phyloP scores from a whole-genome alignment of 2,329 filamentous ascomycete species.

The Sporothrix dimorphospora region DNA sequence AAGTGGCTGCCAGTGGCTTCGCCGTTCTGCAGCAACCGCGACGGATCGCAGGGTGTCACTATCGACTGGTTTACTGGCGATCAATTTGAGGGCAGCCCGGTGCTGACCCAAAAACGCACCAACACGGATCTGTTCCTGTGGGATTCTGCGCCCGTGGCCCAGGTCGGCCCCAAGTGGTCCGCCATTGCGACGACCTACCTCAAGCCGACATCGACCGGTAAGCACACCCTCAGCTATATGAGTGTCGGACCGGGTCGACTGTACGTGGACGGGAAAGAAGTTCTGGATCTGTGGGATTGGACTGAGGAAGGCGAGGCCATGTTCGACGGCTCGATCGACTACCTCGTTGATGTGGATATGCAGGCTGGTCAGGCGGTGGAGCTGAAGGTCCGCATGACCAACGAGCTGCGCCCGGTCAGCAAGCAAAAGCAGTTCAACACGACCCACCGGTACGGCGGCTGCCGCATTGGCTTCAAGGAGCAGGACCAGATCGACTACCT shows the following conservation, averaged over 20 bases:
- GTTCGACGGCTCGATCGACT: conserved; percentile 70
- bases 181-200: conserved; percentile 64
- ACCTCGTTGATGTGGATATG: conserved; percentile 63
- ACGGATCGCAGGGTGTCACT: conserved; percentile 62
- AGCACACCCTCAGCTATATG: conserved; percentile 69
- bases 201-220: conserved; percentile 61
- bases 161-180: conserved; percentile 66
- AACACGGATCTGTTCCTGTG: conserved; percentile 72
- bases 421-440: conserved; percentile 61
- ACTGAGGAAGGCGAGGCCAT: conserved; percentile 70
- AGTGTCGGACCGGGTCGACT: conserved; percentile 67
- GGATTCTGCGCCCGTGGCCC: conserved; percentile 65
- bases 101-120: conserved; percentile 59
- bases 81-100: conserved; percentile 60
- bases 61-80: conserved; percentile 69
- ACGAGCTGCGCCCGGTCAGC: conserved; percentile 63
- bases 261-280: conserved; percentile 61
- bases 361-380: conserved; percentile 62
- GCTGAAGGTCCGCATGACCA: conserved; percentile 67
- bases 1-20: conserved; percentile 69
- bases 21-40: conserved; percentile 58
- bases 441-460: conserved; percentile 70
- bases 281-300: conserved; percentile 70
- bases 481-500: conserved; percentile 64
- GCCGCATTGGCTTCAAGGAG: conserved; percentile 71